These are phyloP conservation scores for Heteromeles arbutifolia DNA, from an alignment of 306 rosid species.

Conservation along the genomic window DNA sequence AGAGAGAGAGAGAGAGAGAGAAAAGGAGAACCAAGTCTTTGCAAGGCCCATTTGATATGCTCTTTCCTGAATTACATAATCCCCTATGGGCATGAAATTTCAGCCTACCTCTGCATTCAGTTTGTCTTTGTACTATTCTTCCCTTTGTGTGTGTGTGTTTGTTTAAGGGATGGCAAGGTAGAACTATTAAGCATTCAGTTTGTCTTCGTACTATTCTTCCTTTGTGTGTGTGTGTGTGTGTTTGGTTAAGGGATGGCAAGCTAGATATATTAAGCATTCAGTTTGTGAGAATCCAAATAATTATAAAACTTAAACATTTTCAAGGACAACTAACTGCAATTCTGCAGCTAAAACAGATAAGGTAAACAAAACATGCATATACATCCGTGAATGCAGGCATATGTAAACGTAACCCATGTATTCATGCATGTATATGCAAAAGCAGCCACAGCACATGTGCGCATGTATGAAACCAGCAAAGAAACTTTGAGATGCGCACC, in stretches of 20 bases:
- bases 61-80: background rate
- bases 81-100: background rate
- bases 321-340: background rate
- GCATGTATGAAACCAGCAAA: constrained; percentile 4
- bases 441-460: background rate
- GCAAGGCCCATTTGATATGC: background rate
- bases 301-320: background rate
- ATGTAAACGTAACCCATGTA: background rate
- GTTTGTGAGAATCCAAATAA: background rate
- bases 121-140: background rate
- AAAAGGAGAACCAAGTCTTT: background rate
- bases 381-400: background rate
- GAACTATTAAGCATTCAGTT: background rate
- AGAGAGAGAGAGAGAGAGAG: background rate
- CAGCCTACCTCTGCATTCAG: background rate
- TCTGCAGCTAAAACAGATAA: background rate
- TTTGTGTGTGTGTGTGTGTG: background rate
- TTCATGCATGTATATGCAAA: background rate
- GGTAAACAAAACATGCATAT: background rate
- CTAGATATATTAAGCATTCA: background rate
- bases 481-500: constrained; percentile 36
- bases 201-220: background rate
- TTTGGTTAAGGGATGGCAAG: background rate
- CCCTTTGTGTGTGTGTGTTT: too few species aligned
- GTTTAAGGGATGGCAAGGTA: background rate